These are phyloP conservation scores for Fragaria iinumae DNA, from an alignment of 306 rosid species.

Conservation along the genomic window DNA sequence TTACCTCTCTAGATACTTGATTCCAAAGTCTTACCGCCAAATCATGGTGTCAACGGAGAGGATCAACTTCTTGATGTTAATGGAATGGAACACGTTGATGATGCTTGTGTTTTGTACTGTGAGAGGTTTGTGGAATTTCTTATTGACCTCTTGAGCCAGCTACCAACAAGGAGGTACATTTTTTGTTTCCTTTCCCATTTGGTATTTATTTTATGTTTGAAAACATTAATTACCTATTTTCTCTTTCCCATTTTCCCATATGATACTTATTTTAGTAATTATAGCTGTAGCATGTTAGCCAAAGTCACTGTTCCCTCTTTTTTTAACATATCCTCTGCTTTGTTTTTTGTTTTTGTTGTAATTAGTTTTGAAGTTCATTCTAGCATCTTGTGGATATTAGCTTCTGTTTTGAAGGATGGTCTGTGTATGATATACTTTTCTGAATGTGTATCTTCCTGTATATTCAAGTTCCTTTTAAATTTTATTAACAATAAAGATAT, in stretches of 20 bases:
- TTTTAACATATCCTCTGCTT: background rate
- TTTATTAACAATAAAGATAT: background rate
- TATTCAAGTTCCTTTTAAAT: background rate
- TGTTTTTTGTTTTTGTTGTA: background rate
- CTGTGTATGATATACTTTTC: background rate
- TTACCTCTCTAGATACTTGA: constrained; percentile 64
- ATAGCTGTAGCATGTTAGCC: background rate
- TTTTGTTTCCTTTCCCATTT: background rate
- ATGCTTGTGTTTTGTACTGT: constrained; percentile 89
- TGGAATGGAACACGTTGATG: constrained; percentile 47
- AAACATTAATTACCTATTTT: background rate
- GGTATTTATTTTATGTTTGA: background rate
- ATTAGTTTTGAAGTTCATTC: background rate
- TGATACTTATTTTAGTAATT: background rate
- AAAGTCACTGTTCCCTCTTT: background rate
- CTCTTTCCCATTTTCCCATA: background rate
- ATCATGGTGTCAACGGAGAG: constrained; percentile 37
- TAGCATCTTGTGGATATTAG: background rate
- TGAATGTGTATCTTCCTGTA: background rate
- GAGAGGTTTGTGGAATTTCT: constrained; percentile 99
- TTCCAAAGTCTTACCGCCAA: constrained; percentile 53
- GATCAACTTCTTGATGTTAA: constrained; percentile 40
- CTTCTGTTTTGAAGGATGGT: background rate
- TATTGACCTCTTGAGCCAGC: constrained; percentile 95
- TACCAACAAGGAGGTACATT: constrained; percentile 87